Base-by-base conservation (phyloP, 164 flowering plant genomes). In the Vitis rotundifolia region DNA sequence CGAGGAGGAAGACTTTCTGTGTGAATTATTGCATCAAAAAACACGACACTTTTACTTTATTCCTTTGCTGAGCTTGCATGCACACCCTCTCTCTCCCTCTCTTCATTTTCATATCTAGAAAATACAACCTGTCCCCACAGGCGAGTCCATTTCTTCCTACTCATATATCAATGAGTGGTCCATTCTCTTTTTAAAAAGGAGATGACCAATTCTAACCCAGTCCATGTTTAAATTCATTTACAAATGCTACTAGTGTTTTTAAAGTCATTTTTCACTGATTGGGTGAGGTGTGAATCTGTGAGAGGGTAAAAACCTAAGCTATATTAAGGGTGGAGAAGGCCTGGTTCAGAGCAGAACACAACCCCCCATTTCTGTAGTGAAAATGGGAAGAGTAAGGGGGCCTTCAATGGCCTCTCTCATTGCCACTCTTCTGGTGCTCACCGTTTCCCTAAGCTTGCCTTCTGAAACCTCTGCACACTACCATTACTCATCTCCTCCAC, bases 381-480 rank as follows among this genome's bases (percentile, higher is more conserved):
- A 51, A 50, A 54, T 68, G 66, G 64, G 64, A 59, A 75, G 55
- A 26, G 26, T 2, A 22, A 75, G 64, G 71, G 78, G 75, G 59
- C 28, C 77, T 48, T 29, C 74, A 51, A 71, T 74, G 80, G 72
- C 79, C 69, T 63, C 77, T 71, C 73, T 76, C 59, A 11, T 76
- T 47, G 58, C 73, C 71, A 67, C 81, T 64, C 65, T 84, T 9
- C 22, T 84, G 11, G 81, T 84, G 61, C 76, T 75, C 0, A 11
- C 76, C 1, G n/a, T 77, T 57, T 79, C 85, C 52, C 71, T 81
- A 8, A 71, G 59, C 63, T 63, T 84, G 49, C 85, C 83, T 0
- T 64, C 71, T 13, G 54, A 74, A 58, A 57, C 79, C 55, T 55
- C 63, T 6, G 87, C 85, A 9, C 47, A 70, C 58, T 77, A 76